These are phyloP conservation scores for Eustoma russellianum DNA, from an alignment of 257 asterid genomes.

Conservation along the genomic window DNA sequence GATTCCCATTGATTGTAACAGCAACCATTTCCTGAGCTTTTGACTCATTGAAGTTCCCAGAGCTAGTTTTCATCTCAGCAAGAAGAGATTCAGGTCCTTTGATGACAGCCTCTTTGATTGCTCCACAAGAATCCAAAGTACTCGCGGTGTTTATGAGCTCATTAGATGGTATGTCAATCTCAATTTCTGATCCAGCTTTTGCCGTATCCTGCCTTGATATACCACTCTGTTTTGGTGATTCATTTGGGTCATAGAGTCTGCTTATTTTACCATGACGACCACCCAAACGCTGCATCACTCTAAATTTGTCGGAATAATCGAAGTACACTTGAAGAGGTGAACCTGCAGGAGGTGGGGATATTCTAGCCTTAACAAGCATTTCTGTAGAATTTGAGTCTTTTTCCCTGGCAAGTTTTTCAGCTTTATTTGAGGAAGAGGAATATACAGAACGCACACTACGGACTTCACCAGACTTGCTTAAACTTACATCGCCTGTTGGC, in stretches of 20 bases:
- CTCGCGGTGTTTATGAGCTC: conserved; percentile 62
- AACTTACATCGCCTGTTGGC: conserved; percentile 22
- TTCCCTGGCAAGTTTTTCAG: conserved; percentile 21
- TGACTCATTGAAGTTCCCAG: conserved; percentile 30
- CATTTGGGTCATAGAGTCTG: conserved; percentile 33
- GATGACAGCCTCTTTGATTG: conserved; percentile 44
- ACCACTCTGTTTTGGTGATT: conserved; percentile 23
- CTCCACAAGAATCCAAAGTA: conserved; percentile 46
- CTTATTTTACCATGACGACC: conserved; percentile 47
- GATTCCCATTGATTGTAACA: conserved; percentile 73
- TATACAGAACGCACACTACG: conserved; percentile 34
- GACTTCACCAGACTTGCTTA: conserved; percentile 21
- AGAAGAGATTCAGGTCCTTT: too few species aligned
- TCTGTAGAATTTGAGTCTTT: conserved; percentile 25
- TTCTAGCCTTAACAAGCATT: conserved; percentile 20
- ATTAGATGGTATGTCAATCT: conserved; percentile 69
- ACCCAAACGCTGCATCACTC: conserved; percentile 18
- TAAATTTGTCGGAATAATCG: conserved; percentile 48
- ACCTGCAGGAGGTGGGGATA: conserved; percentile 40
- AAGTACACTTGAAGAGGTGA: conserved; percentile 59
- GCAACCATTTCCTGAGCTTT: conserved; percentile 30
- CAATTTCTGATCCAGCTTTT: conserved; percentile 51
- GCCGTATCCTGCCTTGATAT: conserved; percentile 21
- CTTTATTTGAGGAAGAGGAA: conserved; percentile 36
- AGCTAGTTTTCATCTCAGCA: conserved; percentile 25